Evolutionary conservation across 2,329 filamentous ascomycete species (phyloP), one percentile per base, ranked within the genome.

Genomic region (Beauveria pseudobassiana): DNA sequence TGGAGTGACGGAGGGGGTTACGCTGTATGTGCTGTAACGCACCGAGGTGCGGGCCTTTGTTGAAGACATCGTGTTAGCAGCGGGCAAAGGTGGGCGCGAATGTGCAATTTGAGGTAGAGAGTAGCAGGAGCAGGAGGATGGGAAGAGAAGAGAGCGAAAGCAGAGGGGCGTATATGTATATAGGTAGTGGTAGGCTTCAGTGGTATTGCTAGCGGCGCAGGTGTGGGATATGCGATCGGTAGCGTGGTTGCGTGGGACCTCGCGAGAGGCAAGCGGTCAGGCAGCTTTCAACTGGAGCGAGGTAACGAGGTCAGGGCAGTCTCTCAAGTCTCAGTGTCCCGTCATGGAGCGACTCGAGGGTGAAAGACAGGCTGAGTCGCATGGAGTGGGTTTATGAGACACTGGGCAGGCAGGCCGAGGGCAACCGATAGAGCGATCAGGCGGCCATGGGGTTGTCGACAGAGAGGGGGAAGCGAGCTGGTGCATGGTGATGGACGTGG

Each of bases 1-100:
- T 59, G 80, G 76, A 24, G 87, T 84, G 72, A 95, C 70, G 20
- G 82, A 84, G 18, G 82, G 82, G 8, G 82, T 10, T 74, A 82
- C 81, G 77, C 82, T 85, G 75, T 82, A 85, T 64, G 82, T 82
- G 78, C 82, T 85, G 72, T 78, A 82, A 67, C 83, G 83, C 62
- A 82, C 74, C 1, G 83, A 85, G 59, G 77, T 77, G 66, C 82
- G 82, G 65, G 77, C 75, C 80, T 78, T 63, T 66, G 64, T 68
- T 45, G 69, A 57, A 69, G 62, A 42, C 49, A 56, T 54, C 28
- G 54, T 43, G 64, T 65, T 60, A 65, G 64, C 45, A 40, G 59
- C 38, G 46, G 46, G 43, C 55, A 38, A 16, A 38, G 34, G 5
- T 38, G 45, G 14, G n/a, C 26, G 42, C 10, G 12, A 30, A 28